These are phyloP conservation scores for Arthroderma sp. DNA, from an alignment of 2,329 filamentous ascomycete species.

Conservation along the genomic window DNA sequence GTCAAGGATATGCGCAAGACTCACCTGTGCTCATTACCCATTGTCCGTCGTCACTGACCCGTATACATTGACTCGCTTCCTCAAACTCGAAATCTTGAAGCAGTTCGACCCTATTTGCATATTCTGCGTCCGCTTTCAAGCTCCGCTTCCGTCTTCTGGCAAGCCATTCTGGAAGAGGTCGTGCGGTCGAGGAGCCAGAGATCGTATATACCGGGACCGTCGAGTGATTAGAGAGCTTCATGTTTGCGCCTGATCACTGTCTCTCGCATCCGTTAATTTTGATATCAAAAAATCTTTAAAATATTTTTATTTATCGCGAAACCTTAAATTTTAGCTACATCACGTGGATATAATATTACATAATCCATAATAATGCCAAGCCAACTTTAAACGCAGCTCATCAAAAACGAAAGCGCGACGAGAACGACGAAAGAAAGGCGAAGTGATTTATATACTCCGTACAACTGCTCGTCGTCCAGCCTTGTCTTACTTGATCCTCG, in stretches of 20 bases:
- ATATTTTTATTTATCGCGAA: no score
- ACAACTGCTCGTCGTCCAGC: background rate
- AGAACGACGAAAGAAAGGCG: background rate
- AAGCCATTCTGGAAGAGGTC: conserved; percentile 90
- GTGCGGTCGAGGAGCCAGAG: conserved; percentile 74
- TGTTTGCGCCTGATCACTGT: conserved; percentile 16
- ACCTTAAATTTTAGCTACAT: background rate
- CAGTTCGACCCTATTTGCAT: conserved; percentile 83
- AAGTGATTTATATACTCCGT: background rate
- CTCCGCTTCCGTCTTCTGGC: conserved; percentile 78
- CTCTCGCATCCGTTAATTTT: background rate
- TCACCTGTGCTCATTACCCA: conserved; percentile 92
- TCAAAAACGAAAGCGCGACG: background rate
- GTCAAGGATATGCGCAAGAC: background rate
- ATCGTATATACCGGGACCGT: conserved; percentile 88
- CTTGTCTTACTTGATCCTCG: background rate
- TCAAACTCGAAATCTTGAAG: conserved; percentile 98
- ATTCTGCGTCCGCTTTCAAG: conserved; percentile 84
- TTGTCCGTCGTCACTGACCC: conserved; percentile 86
- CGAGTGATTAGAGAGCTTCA: conserved; percentile 52
- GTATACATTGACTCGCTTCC: conserved; percentile 81
- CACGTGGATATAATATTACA: background rate
- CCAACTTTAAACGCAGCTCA: background rate
- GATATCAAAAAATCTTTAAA: background rate
- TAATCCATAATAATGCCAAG: background rate